Conservation (phyloP, 139 green algal species). For the Chlorella sp. region DNA sequence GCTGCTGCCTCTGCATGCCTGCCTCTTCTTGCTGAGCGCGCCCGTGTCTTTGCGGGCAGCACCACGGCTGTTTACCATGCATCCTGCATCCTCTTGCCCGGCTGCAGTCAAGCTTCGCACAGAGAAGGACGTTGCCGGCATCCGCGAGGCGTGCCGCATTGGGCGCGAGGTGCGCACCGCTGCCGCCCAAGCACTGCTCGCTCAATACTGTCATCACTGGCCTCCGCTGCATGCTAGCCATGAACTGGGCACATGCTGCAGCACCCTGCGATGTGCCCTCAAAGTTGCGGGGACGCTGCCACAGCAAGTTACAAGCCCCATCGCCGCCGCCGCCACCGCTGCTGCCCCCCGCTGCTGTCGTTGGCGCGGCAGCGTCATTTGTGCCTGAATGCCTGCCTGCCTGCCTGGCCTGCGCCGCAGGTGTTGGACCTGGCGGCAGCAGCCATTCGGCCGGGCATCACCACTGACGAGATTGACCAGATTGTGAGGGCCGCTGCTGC, state of each 20-base stretch:
- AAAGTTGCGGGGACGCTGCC: too few relatives aligned
- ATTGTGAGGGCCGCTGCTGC: slow-evolving; percentile 59
- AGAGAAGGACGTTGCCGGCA: slow-evolving; percentile 71
- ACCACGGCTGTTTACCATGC: background rate
- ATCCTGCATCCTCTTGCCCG: background rate
- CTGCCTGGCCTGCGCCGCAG: slow-evolving; percentile 18
- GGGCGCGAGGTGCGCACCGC: slow-evolving; percentile 33
- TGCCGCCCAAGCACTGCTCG: too few relatives aligned
- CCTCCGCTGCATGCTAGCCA: too few relatives aligned
- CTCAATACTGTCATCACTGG: too few relatives aligned
- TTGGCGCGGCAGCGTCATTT: too few relatives aligned
- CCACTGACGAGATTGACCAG: slow-evolving; percentile 96
- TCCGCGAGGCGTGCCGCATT: slow-evolving; percentile 77
- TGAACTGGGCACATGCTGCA: too few relatives aligned
- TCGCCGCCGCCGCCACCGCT: too few relatives aligned
- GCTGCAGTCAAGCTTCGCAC: slow-evolving; percentile 65
- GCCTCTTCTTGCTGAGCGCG: background rate
- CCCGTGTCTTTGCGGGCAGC: too few relatives aligned
- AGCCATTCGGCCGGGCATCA: slow-evolving; percentile 79
- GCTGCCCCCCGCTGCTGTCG: too few relatives aligned
- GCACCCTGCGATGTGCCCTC: too few relatives aligned
- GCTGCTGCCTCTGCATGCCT: background rate
- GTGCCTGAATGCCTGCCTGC: too few relatives aligned
- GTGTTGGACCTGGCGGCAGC: slow-evolving; percentile 85
- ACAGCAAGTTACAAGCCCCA: too few relatives aligned